Base-by-base conservation (phyloP, 2,329 filamentous ascomycete genomes). In the Penicillium sp. region DNA sequence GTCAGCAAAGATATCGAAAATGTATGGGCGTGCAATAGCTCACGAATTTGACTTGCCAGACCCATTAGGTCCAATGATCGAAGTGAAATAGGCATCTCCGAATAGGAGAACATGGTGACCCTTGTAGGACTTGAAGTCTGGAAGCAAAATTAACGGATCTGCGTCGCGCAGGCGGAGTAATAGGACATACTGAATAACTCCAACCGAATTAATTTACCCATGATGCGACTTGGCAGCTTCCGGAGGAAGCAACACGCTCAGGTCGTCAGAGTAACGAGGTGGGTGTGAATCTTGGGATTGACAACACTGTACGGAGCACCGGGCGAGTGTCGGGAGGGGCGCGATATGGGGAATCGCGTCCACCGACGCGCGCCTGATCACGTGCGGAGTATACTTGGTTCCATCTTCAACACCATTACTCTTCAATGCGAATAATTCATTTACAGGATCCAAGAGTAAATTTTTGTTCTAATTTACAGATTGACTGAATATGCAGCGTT, bases 101-200 rank as follows among this genome's bases (percentile, higher is more conserved):
- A 98, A 95, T 36, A 95, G 79, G 30, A 98, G 79, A 44, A 79
- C 82, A 70, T 98, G 92, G 57, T 95, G 89, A 41, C 89, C 92
- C 67, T 95, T 95, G 73, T 98, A 98, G 55, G 92, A 96, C 72
- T 98, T 98, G 80, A 98, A 98, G 72, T 98, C 85, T 92, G 57
- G 32, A 23, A 36, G 60, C 43, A 65, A 52, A 30, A 42, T 61
- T 41, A 59, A 51, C 42, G 34, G 41, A 35, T 51, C 35, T 33
- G 25, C 35, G 37, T 37, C 42, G 9, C 30, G 20, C 30, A 36
- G 31, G n/a, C 30, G 25, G 16, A 35, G 18, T 18, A 27, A 25
- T 32, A 28, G 15, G 11, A 71, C 81, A 50, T 73, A 92, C 87
- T 95, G 71, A 84, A 94, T 46, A 98, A 75, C 74, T 96, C 90